Conservation (phyloP, 2,329 filamentous ascomycete genomes). For the Didymella lethalis region DNA sequence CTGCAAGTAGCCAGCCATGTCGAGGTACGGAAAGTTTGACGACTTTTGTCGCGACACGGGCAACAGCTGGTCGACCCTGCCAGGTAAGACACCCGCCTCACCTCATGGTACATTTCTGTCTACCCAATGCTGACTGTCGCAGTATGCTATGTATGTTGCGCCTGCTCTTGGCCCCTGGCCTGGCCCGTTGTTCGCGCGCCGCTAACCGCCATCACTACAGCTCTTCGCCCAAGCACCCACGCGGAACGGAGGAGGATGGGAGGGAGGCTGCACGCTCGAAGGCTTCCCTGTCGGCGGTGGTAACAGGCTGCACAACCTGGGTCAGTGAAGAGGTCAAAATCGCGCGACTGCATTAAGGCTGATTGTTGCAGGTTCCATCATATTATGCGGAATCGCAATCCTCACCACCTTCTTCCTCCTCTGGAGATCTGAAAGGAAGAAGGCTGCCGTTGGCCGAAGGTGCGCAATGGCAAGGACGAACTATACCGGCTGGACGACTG, state of each 20-base stretch:
- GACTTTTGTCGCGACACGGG: slow-evolving; percentile 61
- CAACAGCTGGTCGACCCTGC: slow-evolving; percentile 50
- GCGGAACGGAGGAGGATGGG: slow-evolving; percentile 67
- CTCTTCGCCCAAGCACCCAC: slow-evolving; percentile 68
- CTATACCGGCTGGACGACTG: slow-evolving; percentile 17
- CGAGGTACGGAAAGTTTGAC: slow-evolving; percentile 49
- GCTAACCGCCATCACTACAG: slow-evolving; percentile 55
- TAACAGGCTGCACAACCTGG: slow-evolving; percentile 80
- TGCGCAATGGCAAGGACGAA: neutral
- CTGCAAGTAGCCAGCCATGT: slow-evolving; percentile 42
- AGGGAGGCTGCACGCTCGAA: slow-evolving; percentile 73
- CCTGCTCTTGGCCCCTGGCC: slow-evolving; percentile 15
- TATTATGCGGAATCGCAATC: slow-evolving; percentile 82
- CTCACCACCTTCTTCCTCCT: slow-evolving; percentile 71
- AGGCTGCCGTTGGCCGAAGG: slow-evolving; percentile 92
- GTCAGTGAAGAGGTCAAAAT: slow-evolving; percentile 59
- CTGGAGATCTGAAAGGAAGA: slow-evolving; percentile 84
- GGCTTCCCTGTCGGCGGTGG: slow-evolving; percentile 76
- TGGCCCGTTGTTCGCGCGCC: slow-evolving; percentile 23
- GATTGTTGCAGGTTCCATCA: slow-evolving; percentile 75
- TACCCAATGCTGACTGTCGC: slow-evolving; percentile 33
- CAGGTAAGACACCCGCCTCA: slow-evolving; percentile 41
- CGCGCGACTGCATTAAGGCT: slow-evolving; percentile 28
- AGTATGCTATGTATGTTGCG: slow-evolving; percentile 59
- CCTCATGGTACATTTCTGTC: slow-evolving; percentile 21